Base-by-base conservation (phyloP, 371 early-diverging fungal species). In the Apophysomyces trapeziformis region DNA sequence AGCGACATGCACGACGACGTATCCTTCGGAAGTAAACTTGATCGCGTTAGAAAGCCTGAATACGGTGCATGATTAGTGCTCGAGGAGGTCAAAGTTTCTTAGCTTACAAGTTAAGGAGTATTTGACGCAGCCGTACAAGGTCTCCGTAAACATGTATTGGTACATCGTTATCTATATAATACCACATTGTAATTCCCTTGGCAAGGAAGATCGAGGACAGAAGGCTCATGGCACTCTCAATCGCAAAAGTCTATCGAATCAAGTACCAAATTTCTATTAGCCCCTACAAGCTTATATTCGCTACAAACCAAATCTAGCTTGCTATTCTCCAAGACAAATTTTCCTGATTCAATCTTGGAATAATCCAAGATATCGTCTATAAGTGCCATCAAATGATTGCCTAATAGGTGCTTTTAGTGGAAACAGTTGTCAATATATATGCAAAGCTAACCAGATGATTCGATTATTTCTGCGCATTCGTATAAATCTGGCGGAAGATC, bases 341-440 rank as follows among this genome's bases (percentile, higher is more conserved):
- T 82, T 5, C 83, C 84, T 21, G 85, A 80, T 65, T 87, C 88
- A 26, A 87, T 73, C 69, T 84, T 86, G 18, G 82, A 80, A 61
- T 77, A 83, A 60, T 87, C 88, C 21, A 87, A 68, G 36, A 87
- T 84, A 66, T 87, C 85, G 63, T 86, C 81, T 35, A 87, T 79
- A 6, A 87, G 67, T 1, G 78, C 75, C 71, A 85, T 71, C 11
- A 85, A 71, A 13, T 75, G 76, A 59, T 83, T 76, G 12, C 70
- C 70, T 70, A 50, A 50, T n/a, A 16, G 2, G 5, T 16, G 11
- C 45, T 8, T 1, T 35, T 7, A 21, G 21, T 14, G 59, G 5
- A 9, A 46, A 18, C 14, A n/a, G 5, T 21, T 38, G 8, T 50
- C 8, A 36, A 37, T 21, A 38, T 32, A 32, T 5, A 12, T 36